phyloP scores from a whole-genome alignment of 2,329 filamentous ascomycete genomes.

The Cryphonectria nitschkei region DNA sequence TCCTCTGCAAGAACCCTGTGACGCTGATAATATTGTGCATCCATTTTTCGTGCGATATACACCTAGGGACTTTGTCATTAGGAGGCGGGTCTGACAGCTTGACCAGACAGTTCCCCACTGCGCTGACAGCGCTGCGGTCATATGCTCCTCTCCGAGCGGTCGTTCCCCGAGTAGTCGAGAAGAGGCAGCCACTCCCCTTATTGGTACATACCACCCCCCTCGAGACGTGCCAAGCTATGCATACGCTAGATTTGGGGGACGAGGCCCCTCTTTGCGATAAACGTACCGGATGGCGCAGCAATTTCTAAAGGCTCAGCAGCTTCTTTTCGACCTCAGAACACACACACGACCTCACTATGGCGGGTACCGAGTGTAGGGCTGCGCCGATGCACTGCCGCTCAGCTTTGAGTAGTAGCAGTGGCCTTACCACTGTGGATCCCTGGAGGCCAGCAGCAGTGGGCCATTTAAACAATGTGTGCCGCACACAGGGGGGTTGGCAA shows the following conservation, averaged over 20 bases:
- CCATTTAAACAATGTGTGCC: background rate
- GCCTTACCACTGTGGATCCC: constrained; percentile 4
- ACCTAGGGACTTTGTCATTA: constrained; percentile 5
- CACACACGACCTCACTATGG: background rate
- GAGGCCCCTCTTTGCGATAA: background rate
- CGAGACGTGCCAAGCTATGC: background rate
- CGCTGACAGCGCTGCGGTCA: constrained; percentile 24
- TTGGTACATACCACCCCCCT: background rate
- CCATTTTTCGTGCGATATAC: background rate
- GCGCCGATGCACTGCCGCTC: background rate
- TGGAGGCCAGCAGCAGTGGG: background rate
- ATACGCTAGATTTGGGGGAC: constrained; percentile 3
- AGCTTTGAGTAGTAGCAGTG: constrained; percentile 8
- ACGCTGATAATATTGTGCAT: constrained; percentile 26
- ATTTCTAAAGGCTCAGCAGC: background rate
- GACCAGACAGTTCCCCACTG: constrained; percentile 20
- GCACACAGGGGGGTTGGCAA: background rate
- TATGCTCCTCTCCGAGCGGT: constrained; percentile 21
- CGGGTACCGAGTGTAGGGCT: constrained; percentile 2
- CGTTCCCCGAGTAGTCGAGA: constrained; percentile 20
- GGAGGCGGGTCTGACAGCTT: constrained; percentile 12
- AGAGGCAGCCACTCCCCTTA: constrained; percentile 1
- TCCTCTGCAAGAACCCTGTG: constrained; percentile 11
- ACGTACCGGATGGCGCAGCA: background rate
- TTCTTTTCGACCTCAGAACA: background rate